Base-by-base conservation (phyloP, 208 protist genomes). In the Trypanosomatidae sp. region DNA sequence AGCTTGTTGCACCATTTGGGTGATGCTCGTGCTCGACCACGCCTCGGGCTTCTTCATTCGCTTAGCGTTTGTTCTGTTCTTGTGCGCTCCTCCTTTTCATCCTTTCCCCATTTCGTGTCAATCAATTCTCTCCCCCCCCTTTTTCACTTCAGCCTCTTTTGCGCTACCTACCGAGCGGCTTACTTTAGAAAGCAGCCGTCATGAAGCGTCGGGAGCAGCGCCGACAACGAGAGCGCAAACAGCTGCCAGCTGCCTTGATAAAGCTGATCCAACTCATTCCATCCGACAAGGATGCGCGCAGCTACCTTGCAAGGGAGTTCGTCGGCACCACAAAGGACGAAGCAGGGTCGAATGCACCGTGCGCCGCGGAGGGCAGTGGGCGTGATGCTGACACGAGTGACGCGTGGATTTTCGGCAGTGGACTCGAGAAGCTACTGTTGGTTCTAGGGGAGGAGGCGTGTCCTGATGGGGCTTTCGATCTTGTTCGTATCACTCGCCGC, bases 151-250 rank as follows among this genome's bases (percentile, higher is more conserved):
- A 47, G 28, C 6, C 58, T 12, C 39, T 65, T n/a, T 33, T 46
- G 60, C 28, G 17, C 8, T 22, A 44, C 19, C 1, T 47, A n/a
- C 33, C 41, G 25, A 28, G 10, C 60, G 22, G 12, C 22, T 46
- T 44, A 46, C 10, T 8, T 46, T 44, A 9, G 19, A 64, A 43
- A 46, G 60, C 9, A 43, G 30, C 41, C 33, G 19, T 65, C 33
- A 96, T 95, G 90, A 91, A 91, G 72, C 77, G 81, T 64, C 84
- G 84, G 30, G 83, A 89, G 58, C 53, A 77, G 62, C 83, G 88
- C 25, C 85, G 89, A 12, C 90, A 95, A 73, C 83, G 91, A 13
- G 86, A 91, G 69, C 79, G 92, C 33, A 86, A 93, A 69, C 49
- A 82, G 46, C 80, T 95, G 1, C 77, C 87, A 12, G 70, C 85